Conservation (phyloP, 306 rosid species). For the Mimosa pudica region DNA sequence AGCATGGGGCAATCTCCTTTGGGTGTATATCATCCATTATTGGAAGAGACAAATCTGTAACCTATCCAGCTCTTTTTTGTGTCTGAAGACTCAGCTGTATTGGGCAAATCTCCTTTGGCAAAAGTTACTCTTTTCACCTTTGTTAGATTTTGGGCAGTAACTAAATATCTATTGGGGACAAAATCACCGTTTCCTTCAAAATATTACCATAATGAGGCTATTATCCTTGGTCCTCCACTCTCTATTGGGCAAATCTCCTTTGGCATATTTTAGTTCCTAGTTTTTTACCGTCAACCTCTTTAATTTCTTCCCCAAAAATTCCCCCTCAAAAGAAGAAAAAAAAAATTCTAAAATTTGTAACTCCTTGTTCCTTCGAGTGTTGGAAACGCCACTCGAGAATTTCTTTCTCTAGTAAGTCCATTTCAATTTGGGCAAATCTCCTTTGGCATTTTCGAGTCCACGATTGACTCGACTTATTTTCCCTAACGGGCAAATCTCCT, state of each 20-base stretch:
- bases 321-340: constrained; percentile 12
- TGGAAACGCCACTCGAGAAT: constrained; percentile 43
- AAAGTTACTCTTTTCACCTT: constrained; percentile 43
- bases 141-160: constrained; percentile 41
- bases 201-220: constrained; percentile 31
- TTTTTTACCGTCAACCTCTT: constrained; percentile 30
- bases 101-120: constrained; percentile 96
- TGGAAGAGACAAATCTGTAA: constrained; percentile 40
- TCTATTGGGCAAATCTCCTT: constrained; percentile 55
- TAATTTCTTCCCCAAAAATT: constrained; percentile 18
- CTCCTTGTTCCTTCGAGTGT: constrained; percentile 45
- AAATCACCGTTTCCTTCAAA: constrained; percentile 28
- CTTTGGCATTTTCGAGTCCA: constrained; percentile 86
- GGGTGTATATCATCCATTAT: constrained; percentile 55
- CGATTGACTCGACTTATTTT: constrained; percentile 48
- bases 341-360: constrained; percentile 25
- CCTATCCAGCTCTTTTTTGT: constrained; percentile 28
- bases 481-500: constrained; percentile 66
- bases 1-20: constrained; percentile 83
- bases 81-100: constrained; percentile 44
- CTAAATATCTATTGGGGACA: constrained; percentile 14
- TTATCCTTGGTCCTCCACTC: constrained; percentile 35
- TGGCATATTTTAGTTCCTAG: constrained; percentile 39
- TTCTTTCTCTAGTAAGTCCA: constrained; percentile 52
- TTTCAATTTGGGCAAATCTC: constrained; percentile 87